These are phyloP conservation scores for Phymatotrichopsis omnivora DNA, from an alignment of 2,329 filamentous ascomycete genomes.

Conservation along the genomic window DNA sequence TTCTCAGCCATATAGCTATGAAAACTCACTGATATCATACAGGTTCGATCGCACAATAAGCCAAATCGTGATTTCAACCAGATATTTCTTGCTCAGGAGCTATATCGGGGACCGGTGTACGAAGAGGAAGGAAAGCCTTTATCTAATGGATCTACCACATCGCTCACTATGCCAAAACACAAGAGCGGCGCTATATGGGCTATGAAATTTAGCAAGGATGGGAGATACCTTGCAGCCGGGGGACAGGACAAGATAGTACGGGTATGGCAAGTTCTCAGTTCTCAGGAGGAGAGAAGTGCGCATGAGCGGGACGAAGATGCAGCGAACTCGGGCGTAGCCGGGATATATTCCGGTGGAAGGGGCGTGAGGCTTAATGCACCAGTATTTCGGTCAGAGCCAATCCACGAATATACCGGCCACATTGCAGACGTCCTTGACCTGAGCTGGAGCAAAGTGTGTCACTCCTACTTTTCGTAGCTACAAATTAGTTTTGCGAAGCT, in stretches of 20 bases:
- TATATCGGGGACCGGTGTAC: slow-evolving; percentile 45
- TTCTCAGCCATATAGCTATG: not conserved
- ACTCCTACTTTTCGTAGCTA: slow-evolving; percentile 1
- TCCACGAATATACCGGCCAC: slow-evolving; percentile 74
- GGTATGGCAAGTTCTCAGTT: slow-evolving; percentile 81
- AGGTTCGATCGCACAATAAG: slow-evolving; percentile 70
- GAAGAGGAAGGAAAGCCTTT: slow-evolving; percentile 29
- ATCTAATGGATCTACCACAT: slow-evolving; percentile 29
- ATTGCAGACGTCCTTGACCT: slow-evolving; percentile 77
- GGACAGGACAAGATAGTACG: slow-evolving; percentile 79
- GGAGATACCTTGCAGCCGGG: slow-evolving; percentile 80
- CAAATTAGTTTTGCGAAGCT: slow-evolving; percentile 7
- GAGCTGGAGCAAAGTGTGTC: slow-evolving; percentile 78
- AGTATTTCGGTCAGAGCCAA: slow-evolving; percentile 71
- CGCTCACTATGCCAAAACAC: slow-evolving; percentile 24
- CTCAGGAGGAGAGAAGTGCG: slow-evolving; percentile 62
- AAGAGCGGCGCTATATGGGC: slow-evolving; percentile 70
- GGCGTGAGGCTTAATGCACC: slow-evolving; percentile 69
- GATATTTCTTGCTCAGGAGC: slow-evolving; percentile 83
- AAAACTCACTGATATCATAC: slow-evolving; percentile 5
- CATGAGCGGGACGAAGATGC: slow-evolving; percentile 62
- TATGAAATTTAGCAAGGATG: slow-evolving; percentile 84
- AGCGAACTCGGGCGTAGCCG: slow-evolving; percentile 28
- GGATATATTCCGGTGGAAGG: slow-evolving; percentile 31
- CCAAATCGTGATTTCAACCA: slow-evolving; percentile 72